Evolutionary conservation across 345 rosid species (phyloP).

Genomic region (Populus euphratica): DNA sequence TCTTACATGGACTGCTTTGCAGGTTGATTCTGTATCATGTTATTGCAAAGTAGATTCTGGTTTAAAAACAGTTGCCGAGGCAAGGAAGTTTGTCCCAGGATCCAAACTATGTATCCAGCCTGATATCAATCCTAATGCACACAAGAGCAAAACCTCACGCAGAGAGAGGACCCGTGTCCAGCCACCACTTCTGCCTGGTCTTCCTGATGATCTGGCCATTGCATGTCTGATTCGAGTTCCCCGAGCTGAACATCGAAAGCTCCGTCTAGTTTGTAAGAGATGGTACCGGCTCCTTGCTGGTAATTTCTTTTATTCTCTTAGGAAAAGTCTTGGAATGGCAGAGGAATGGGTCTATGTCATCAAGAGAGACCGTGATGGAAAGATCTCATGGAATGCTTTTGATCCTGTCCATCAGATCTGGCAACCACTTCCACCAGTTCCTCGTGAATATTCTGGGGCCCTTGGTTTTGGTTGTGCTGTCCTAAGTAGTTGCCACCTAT

Average conservation of each 20-base stretch:
- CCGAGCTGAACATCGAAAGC: constrained; percentile 78
- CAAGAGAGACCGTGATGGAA: constrained; percentile 86
- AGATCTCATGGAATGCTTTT: constrained; percentile 87
- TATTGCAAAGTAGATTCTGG: constrained; percentile 93
- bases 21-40: constrained; percentile 97
- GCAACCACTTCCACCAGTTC: constrained; percentile 98
- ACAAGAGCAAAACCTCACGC: constrained; percentile 59
- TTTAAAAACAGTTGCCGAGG: constrained; percentile 83
- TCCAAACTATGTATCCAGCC: constrained; percentile 94
- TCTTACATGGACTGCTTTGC: constrained; percentile 26
- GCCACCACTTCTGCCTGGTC: constrained; percentile 86
- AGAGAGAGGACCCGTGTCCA: constrained; percentile 76
- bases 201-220: constrained; percentile 93
- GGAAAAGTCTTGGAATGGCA: constrained; percentile 75
- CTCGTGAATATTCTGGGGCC: constrained; percentile 83
- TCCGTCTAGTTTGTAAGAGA: constrained; percentile 78
- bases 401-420: constrained; percentile 76
- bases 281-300: constrained; percentile 78
- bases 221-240: constrained; percentile 93
- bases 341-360: constrained; percentile 97
- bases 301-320: constrained; percentile 68
- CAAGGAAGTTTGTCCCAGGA: constrained; percentile 92
- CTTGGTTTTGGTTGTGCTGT: constrained; percentile 98
- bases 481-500: constrained; percentile 81
- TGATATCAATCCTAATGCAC: constrained; percentile 91